A percentile compares a stretch with the other conserved stretches of the same genome.
Conservation (phyloP, 345 rosid species). For the Punica granatum region DNA sequence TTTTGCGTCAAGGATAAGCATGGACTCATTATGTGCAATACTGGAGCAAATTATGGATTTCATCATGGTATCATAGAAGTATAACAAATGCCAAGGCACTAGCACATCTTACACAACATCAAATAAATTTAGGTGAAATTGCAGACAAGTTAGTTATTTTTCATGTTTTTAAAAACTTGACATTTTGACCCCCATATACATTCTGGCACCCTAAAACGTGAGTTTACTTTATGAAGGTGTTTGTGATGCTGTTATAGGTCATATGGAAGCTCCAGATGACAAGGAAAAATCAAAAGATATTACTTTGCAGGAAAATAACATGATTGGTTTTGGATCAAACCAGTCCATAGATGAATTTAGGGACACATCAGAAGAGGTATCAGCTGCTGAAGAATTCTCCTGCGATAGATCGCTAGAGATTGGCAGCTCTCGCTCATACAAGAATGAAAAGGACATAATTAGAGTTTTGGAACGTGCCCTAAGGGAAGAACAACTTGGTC, state of each 20-base stretch:
- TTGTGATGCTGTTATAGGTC: slow-evolving; percentile 25
- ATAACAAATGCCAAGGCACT: too few species aligned
- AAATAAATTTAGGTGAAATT: not conserved
- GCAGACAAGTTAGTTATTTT: not conserved
- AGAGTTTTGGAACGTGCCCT: slow-evolving; percentile 42
- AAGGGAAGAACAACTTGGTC: slow-evolving; percentile 39
- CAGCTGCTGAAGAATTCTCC: slow-evolving; percentile 10
- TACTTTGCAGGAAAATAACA: slow-evolving; percentile 6
- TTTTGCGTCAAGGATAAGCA: not conserved
- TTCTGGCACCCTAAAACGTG: not conserved
- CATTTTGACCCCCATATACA: not conserved
- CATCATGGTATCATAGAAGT: not conserved
- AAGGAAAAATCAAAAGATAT: slow-evolving; percentile 13
- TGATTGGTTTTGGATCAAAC: slow-evolving; percentile 2
- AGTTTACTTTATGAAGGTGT: not conserved
- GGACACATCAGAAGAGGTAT: slow-evolving; percentile 17
- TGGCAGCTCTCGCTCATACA: not conserved
- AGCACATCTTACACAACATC: not conserved
- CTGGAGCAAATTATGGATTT: not conserved
- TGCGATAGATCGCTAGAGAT: not conserved
- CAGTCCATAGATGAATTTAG: not conserved
- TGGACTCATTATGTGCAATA: not conserved
- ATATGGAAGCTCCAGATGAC: slow-evolving; percentile 17
- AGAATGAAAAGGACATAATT: slow-evolving; percentile 20
- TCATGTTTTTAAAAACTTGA: not conserved